Evolutionary conservation across 768 basidiomycete genomes (phyloP).

Genomic region (Hygrophoropsis aurantiaca): DNA sequence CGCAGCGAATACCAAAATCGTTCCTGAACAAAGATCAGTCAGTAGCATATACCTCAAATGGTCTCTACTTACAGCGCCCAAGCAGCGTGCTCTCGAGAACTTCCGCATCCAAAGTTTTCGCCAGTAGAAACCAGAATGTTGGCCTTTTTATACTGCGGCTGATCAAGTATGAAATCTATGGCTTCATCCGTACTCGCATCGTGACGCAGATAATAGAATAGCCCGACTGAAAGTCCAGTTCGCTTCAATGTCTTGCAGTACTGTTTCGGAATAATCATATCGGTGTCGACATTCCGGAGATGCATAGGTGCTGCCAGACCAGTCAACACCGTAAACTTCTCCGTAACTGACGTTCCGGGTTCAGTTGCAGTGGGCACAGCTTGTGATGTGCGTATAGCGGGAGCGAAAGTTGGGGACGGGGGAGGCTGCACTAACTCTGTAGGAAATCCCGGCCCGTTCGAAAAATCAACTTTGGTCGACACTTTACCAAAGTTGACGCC

Average conservation of each 20-base stretch:
- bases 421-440: conserved; percentile 63
- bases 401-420: conserved; percentile 43
- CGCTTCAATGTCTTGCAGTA: conserved; percentile 91
- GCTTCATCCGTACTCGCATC: conserved; percentile 73
- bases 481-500: conserved; percentile 41
- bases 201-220: conserved; percentile 81
- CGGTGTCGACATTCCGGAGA: conserved; percentile 87
- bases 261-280: conserved; percentile 93
- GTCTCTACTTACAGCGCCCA: conserved; percentile 70
- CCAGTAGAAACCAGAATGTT: conserved; percentile 84
- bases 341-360: conserved; percentile 45
- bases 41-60: neutral
- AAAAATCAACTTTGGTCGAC: conserved; percentile 62
- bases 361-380: conserved; percentile 35
- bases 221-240: conserved; percentile 79
- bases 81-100: conserved; percentile 88
- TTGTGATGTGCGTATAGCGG: conserved; percentile 29
- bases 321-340: conserved; percentile 68
- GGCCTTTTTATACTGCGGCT: conserved; percentile 69
- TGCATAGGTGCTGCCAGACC: conserved; percentile 78
- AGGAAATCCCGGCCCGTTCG: conserved; percentile 74
- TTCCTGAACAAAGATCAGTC: conserved; percentile 43
- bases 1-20: conserved; percentile 87
- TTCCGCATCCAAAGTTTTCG: conserved; percentile 89
- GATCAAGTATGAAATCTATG: conserved; percentile 84